These are phyloP conservation scores for Fragilaria radians DNA, from an alignment of 108 stramenopile genomes.

Conservation along the genomic window DNA sequence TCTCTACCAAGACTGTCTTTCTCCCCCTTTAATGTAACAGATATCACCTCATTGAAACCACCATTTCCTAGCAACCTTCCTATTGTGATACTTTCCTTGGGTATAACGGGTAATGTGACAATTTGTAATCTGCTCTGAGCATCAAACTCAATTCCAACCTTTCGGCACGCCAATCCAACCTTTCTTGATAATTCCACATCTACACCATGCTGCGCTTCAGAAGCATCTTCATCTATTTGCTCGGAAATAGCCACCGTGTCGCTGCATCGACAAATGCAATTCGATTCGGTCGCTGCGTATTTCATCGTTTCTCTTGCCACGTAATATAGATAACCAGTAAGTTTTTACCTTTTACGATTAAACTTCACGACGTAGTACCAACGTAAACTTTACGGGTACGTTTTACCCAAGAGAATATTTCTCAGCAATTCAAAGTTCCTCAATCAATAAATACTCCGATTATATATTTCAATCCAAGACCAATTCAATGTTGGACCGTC, in stretches of 20 bases:
- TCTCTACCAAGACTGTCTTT: neutral
- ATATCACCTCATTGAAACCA: slow-evolving; percentile 4
- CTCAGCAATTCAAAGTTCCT: no score
- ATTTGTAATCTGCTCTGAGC: neutral
- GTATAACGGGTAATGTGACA: neutral
- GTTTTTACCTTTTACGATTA: no score
- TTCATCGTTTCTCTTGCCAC: no score
- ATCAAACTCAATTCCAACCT: neutral
- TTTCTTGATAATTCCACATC: neutral
- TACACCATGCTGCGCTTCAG: neutral
- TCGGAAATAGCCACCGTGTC: neutral
- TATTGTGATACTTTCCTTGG: neutral
- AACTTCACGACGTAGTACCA: no score
- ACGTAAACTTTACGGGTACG: no score
- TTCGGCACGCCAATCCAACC: neutral
- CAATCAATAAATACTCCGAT: no score
- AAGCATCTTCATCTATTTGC: neutral
- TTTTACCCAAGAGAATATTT: no score
- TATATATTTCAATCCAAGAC: no score
- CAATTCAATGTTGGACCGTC: no score
- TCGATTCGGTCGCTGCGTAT: no score
- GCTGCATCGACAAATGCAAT: no score
- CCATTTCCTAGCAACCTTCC: slow-evolving; percentile 1
- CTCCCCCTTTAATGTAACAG: neutral
- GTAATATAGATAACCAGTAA: no score